Percentiles rank a stretch among this genome's conserved stretches.
phyloP scores from a whole-genome alignment of 108 stramenopile species.

The Cyclotella baltica region DNA sequence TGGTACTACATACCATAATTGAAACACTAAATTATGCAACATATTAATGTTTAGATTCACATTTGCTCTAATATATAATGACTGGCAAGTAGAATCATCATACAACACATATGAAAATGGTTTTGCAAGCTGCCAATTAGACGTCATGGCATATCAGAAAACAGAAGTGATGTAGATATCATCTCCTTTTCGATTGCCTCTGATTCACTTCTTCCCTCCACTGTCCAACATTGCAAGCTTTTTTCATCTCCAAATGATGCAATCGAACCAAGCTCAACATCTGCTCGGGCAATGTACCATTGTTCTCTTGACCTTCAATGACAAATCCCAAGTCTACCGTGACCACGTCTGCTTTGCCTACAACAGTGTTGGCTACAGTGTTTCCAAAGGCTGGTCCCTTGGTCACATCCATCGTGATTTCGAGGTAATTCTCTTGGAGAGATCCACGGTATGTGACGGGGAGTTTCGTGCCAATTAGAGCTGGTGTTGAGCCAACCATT shows the following conservation, averaged over 20 bases:
- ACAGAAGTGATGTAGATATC: too few species aligned
- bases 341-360: slow-evolving; percentile 48
- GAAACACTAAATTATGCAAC: too few species aligned
- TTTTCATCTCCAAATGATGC: slow-evolving; percentile 61
- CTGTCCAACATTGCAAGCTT: slow-evolving; percentile 27
- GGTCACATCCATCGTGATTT: slow-evolving; percentile 58
- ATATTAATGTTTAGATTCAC: too few species aligned
- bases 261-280: slow-evolving; percentile 51
- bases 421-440: slow-evolving; percentile 51
- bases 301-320: slow-evolving; percentile 49
- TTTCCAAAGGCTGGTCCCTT: slow-evolving; percentile 58
- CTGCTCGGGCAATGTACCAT: slow-evolving; percentile 55
- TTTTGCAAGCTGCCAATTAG: too few species aligned
- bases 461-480: slow-evolving; percentile 60
- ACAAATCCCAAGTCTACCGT: slow-evolving; percentile 62
- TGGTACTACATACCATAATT: too few species aligned
- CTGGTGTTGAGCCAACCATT: slow-evolving; percentile 59
- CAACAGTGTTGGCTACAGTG: slow-evolving; percentile 56
- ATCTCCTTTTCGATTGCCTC: background rate
- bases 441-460: slow-evolving; percentile 56
- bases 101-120: too few species aligned
- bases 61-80: too few species aligned
- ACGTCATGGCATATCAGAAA: too few species aligned
- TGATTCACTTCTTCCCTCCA: slow-evolving; percentile 40
- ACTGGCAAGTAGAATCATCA: too few species aligned